These are phyloP conservation scores for Coemansia sp. DNA, from an alignment of 192 early-diverging fungal species.

Conservation along the genomic window DNA sequence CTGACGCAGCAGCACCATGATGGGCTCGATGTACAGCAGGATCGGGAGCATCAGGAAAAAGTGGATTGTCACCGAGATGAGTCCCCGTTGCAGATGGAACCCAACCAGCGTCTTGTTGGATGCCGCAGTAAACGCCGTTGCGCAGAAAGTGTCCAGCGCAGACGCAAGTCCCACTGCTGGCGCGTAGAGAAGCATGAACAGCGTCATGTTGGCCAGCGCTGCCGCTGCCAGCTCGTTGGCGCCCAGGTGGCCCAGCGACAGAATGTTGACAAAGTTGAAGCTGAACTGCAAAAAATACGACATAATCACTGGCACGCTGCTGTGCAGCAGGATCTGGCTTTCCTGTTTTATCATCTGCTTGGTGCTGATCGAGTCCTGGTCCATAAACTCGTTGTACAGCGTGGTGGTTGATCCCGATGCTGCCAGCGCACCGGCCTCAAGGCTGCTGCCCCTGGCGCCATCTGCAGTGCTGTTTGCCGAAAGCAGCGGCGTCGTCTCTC, in stretches of 20 bases:
- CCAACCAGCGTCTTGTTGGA: constrained; percentile 60
- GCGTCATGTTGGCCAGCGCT: constrained; percentile 65
- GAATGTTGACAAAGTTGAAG: constrained; percentile 58
- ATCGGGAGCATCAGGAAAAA: constrained; percentile 69
- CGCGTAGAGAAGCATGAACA: constrained; percentile 62
- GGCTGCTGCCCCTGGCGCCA: not conserved
- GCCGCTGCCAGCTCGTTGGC: constrained; percentile 60
- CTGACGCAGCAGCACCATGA: constrained; percentile 70
- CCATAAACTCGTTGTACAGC: constrained; percentile 26
- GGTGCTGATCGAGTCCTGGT: constrained; percentile 20
- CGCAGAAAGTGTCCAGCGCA: constrained; percentile 68
- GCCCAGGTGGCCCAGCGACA: constrained; percentile 60
- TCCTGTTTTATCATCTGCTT: constrained; percentile 16
- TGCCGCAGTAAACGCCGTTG: constrained; percentile 63
- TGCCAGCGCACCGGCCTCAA: constrained; percentile 3
- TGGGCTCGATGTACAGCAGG: constrained; percentile 66
- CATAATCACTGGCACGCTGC: constrained; percentile 42
- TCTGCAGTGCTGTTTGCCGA: not conserved
- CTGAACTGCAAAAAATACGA: constrained; percentile 62
- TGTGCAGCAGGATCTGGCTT: not conserved
- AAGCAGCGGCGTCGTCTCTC: constrained; percentile 9
- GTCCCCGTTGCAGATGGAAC: constrained; percentile 67
- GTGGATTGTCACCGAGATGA: constrained; percentile 67
- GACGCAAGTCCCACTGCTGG: constrained; percentile 62
- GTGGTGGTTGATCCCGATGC: constrained; percentile 13